Percentiles rank a stretch among this genome's conserved stretches.
Evolutionary conservation across 2,329 filamentous ascomycete species (phyloP).

Genomic region (Nemania sp.): DNA sequence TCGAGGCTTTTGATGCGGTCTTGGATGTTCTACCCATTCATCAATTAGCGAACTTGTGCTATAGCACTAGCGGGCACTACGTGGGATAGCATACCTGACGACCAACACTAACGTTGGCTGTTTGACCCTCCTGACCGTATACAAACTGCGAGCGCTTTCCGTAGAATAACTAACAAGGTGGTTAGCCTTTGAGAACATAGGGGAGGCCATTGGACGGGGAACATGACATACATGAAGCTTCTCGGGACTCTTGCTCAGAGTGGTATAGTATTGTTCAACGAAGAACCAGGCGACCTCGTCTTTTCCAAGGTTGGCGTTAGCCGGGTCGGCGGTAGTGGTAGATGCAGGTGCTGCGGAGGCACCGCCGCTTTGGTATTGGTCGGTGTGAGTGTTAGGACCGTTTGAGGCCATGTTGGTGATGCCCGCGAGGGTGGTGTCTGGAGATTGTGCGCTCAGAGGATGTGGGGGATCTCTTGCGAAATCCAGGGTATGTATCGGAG

Average conservation of each 20-base stretch:
- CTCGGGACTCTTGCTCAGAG: slow-evolving; percentile 91
- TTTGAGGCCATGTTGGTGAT: slow-evolving; percentile 66
- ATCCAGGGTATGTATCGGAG: slow-evolving; percentile 23
- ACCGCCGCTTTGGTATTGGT: slow-evolving; percentile 54
- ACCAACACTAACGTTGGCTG: slow-evolving; percentile 86
- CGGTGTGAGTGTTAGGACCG: slow-evolving; percentile 63
- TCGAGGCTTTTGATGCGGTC: slow-evolving; percentile 93
- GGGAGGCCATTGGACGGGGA: neutral
- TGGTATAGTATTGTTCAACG: slow-evolving; percentile 99
- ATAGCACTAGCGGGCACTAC: neutral
- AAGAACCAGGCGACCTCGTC: slow-evolving; percentile 99
- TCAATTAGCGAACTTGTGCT: slow-evolving; percentile 11
- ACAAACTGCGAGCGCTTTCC: slow-evolving; percentile 96
- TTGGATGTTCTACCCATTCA: slow-evolving; percentile 77
- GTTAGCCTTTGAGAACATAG: slow-evolving; percentile 15
- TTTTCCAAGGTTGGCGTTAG: slow-evolving; percentile 70
- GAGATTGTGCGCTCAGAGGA: slow-evolving; percentile 34
- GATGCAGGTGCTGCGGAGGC: slow-evolving; percentile 51
- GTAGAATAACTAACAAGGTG: slow-evolving; percentile 79
- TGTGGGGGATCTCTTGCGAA: slow-evolving; percentile 28
- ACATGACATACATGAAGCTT: slow-evolving; percentile 78
- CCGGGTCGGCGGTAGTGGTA: slow-evolving; percentile 46
- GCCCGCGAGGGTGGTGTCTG: slow-evolving; percentile 18
- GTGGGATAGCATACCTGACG: slow-evolving; percentile 74
- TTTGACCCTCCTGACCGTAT: slow-evolving; percentile 89